Base-by-base conservation (phyloP, 1,284 basidiomycete genomes). In the Cryptococcus sp. region DNA sequence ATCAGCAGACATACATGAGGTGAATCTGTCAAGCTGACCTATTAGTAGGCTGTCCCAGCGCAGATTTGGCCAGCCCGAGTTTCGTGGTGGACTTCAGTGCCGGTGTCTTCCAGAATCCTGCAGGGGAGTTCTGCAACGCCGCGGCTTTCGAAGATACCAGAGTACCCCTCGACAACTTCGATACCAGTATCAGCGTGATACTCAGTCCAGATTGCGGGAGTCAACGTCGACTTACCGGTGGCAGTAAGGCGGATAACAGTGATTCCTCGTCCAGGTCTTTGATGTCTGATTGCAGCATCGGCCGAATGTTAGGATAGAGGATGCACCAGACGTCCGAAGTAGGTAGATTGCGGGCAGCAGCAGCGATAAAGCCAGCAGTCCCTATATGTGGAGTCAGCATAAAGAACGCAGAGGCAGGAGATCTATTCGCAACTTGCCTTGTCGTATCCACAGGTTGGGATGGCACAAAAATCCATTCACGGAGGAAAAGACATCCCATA, bases 381-480 rank as follows among this genome's bases (percentile, higher is more conserved):
- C 89, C 92, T 93, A 63, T 13, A 59, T 22, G 15, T 19, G 2
- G 16, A 42, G 16, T 31, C 22, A 54, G 38, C 46, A 23, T 49
- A 20, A 45, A 45, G n/a, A 39, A 50, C 3, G 20, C 23, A 56
- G 3, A 22, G 61, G 38, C 27, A 40, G 19, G 27, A 42, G 15
- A 31, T 25, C n/a, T 16, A 31, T 31, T 20, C 22, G 31, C 8
- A 22, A 59, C 80, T 60, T 55, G 89, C 93, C 90, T 82, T 97
- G 91, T 59, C 92, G 83, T 69, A 99, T 90, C 94, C 95, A 98
- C n/a, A 86, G 79, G 76, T 97, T 95, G 0, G 96, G 95, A 76
- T 99, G 96, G 68, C 91, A 95, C 42, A 99, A 80, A 72, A 98
- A 94, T 0, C 91, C 90, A 8, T 92, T 81, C 0, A 89, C 88